phyloP scores from a whole-genome alignment of 768 basidiomycete genomes.

The Nidularia sp. region DNA sequence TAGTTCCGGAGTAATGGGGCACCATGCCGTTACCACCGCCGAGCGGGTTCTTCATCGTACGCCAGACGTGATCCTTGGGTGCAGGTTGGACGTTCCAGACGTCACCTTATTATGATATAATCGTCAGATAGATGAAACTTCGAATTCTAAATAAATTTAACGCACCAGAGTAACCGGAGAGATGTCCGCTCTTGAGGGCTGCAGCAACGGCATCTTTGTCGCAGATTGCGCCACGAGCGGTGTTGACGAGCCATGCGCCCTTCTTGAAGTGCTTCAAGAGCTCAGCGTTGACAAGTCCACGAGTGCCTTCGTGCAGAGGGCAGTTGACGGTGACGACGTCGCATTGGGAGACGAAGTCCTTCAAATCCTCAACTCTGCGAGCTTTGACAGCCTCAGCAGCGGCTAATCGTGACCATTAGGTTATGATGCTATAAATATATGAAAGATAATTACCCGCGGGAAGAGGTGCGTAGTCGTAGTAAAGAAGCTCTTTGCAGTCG shows the following conservation, averaged over 20 bases:
- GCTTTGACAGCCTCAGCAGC: slow-evolving; percentile 65
- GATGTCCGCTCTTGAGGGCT: slow-evolving; percentile 72
- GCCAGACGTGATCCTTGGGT: slow-evolving; percentile 83
- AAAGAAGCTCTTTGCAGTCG: slow-evolving; percentile 85
- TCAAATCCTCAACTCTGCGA: slow-evolving; percentile 74
- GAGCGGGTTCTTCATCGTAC: slow-evolving; percentile 74
- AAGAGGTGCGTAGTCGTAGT: slow-evolving; percentile 81
- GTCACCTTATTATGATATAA: slow-evolving; percentile 35
- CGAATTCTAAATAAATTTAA: not conserved
- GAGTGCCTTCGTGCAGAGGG: slow-evolving; percentile 83
- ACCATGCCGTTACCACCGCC: slow-evolving; percentile 90
- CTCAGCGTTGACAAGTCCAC: slow-evolving; percentile 76
- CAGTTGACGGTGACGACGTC: slow-evolving; percentile 86
- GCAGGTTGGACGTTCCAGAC: slow-evolving; percentile 90
- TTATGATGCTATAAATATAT: not conserved
- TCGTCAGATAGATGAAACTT: slow-evolving; percentile 24
- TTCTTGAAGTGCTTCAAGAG: slow-evolving; percentile 88
- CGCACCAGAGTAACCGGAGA: slow-evolving; percentile 52
- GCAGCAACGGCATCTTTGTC: slow-evolving; percentile 76
- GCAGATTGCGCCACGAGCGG: slow-evolving; percentile 89
- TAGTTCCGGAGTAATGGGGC: slow-evolving; percentile 84
- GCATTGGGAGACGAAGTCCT: slow-evolving; percentile 52
- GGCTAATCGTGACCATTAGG: slow-evolving; percentile 25
- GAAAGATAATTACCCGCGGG: slow-evolving; percentile 41
- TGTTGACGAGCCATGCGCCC: slow-evolving; percentile 91